Evolutionary conservation across 495 filamentous ascomycete genomes (phyloP).

Genomic region (Trichoderma orchidacearum): DNA sequence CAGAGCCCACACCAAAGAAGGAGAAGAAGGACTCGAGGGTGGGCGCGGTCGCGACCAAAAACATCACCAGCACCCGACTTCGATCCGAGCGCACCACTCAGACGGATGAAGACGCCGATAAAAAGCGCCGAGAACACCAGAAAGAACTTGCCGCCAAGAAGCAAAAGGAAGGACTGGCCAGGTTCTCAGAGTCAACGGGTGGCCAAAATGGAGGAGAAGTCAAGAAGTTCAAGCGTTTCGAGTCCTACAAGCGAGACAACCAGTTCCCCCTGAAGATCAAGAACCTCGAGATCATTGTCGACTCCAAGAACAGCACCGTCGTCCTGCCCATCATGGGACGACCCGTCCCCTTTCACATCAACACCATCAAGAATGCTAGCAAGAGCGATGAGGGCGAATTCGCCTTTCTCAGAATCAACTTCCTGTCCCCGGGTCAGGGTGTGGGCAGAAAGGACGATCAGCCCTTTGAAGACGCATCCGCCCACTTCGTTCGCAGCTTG

Average conservation of each 20-base stretch:
- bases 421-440: slow-evolving; percentile 92
- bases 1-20: slow-evolving; percentile 53
- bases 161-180: slow-evolving; percentile 70
- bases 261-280: slow-evolving; percentile 74
- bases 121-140: slow-evolving; percentile 78
- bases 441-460: slow-evolving; percentile 97
- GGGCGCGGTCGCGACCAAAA: slow-evolving; percentile 73
- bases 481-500: slow-evolving; percentile 89
- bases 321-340: slow-evolving; percentile 94
- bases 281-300: slow-evolving; percentile 78
- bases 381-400: slow-evolving; percentile 91
- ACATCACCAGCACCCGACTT: slow-evolving; percentile 86
- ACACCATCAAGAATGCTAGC: slow-evolving; percentile 96
- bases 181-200: slow-evolving; percentile 67
- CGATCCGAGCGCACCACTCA: slow-evolving; percentile 80
- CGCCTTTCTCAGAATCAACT: slow-evolving; percentile 90
- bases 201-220: slow-evolving; percentile 80
- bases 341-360: slow-evolving; percentile 96
- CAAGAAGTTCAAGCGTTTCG: slow-evolving; percentile 97
- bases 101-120: slow-evolving; percentile 80
- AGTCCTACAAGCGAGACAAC: slow-evolving; percentile 97
- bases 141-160: slow-evolving; percentile 80
- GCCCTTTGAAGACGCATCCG: slow-evolving; percentile 90
- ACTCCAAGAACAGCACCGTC: slow-evolving; percentile 77
- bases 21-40: slow-evolving; percentile 70